These are phyloP conservation scores for Dryas octopetala DNA, from an alignment of 306 rosid genomes.

Conservation along the genomic window DNA sequence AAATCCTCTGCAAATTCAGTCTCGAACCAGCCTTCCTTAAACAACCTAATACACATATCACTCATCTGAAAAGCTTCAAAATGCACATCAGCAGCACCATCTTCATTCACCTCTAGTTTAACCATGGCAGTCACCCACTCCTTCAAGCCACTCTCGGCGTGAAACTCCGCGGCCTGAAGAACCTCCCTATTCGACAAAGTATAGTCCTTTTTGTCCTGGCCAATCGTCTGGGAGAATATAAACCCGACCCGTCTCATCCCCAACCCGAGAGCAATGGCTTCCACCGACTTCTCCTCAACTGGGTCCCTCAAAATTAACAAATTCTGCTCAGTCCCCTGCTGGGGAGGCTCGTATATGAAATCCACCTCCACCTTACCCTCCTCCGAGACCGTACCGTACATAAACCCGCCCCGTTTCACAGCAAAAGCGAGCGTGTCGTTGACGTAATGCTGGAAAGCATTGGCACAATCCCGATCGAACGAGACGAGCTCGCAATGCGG, in stretches of 20 bases:
- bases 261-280: constrained; percentile 78
- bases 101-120: constrained; percentile 88
- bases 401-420: constrained; percentile 84
- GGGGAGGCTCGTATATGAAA: constrained; percentile 95
- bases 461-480: constrained; percentile 88
- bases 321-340: constrained; percentile 74
- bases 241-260: constrained; percentile 90
- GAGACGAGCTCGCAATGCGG: constrained; percentile 88
- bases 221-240: constrained; percentile 82
- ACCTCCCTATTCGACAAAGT: constrained; percentile 84
- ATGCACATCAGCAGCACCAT: constrained; percentile 81
- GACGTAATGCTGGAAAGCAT: constrained; percentile 85
- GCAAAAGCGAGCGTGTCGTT: constrained; percentile 84
- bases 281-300: constrained; percentile 78
- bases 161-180: constrained; percentile 86
- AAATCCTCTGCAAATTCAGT: constrained; percentile 61
- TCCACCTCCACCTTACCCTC: constrained; percentile 83
- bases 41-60: constrained; percentile 76
- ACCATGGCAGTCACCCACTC: constrained; percentile 97
- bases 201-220: constrained; percentile 82
- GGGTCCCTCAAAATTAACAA: constrained; percentile 59
- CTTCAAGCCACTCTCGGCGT: constrained; percentile 84
- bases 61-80: constrained; percentile 99
- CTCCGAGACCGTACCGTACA: constrained; percentile 84
- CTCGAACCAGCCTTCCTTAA: constrained; percentile 81